Base-by-base conservation (phyloP, 371 early-diverging fungal species). In the Rhizopus microsporus region DNA sequence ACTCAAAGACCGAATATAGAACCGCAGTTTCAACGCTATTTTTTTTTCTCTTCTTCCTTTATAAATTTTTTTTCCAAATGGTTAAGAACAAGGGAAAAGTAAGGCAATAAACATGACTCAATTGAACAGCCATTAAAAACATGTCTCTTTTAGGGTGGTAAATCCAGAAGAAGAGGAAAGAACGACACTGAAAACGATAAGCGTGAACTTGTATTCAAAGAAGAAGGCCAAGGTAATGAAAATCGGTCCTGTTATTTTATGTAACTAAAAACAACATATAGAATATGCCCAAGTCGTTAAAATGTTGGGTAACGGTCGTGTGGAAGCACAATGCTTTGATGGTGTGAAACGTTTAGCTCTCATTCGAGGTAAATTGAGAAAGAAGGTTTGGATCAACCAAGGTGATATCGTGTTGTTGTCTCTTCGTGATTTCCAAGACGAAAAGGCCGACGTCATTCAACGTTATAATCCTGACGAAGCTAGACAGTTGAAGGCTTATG, bases 381-480 rank as follows among this genome's bases (percentile, higher is more conserved):
- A 98, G 83, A 94, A 96, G 85, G 94, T 93, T 40, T 89, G 96
- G 98, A 97, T 99, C 72, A 89, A 90, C 69, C 89, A 86, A 57
- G 98, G 98, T 60, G 99, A 99, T 71, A 91, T 99, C 54, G 88
- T 99, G 7, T 82, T 99, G 50, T 73, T 99, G 6, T 91, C 93
- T 30, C 83, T 98, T 60, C 88, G 99, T 71, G 98, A 99, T 61
- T 99, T 89, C 84, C 95, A 98, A 79, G 96, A 96, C 66, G 86
- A 90, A 54, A 96, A 95, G 80, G 96, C 96, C 54, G 98, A 99
- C 82, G 93, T 99, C 52, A 93, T 98, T 69, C 85, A 92, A 63
- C 99, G 98, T 82, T 99, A 99, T 78, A 93, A 88, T 56, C 90
- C 96, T 54, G 96, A 97, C 59, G 99, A 99, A 85, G 98, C 98